Evolutionary conservation across 306 rosid species (phyloP), one percentile per base, ranked within the genome.

Genomic region (Dalbergia oliveri): DNA sequence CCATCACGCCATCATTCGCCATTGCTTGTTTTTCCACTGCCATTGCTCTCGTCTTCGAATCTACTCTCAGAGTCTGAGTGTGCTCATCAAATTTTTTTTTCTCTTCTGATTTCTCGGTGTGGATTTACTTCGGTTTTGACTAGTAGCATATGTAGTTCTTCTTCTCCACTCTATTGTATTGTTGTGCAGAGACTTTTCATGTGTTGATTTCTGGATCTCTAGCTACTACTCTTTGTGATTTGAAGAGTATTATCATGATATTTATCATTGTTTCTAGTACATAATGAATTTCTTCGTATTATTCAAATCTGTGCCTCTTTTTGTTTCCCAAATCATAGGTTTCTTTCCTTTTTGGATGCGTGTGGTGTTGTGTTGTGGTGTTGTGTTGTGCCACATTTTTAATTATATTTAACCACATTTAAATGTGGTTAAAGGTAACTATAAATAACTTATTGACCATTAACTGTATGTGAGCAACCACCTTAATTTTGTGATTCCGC

Each of bases 11-110:
- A 0, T 92, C 94, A 2, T 43, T 90, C n/a, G n/a, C n/a, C 59
- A 82, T 41, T 0, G 91, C 84, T 19, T 54, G 72, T n/a, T 76
- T n/a, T 82, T 26, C 93, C 16, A 88, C 89, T 4, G 69, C 74
- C 14, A 75, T 69, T 0, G 90, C 93, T 87, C 88, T 92, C 26
- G 69, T 78, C 56, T 84, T 92, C n/a, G n/a, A 97, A 65, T 89
- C 93, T 86, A 86, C 93, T 31, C 81, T 83, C 79, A 58, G 88
- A 86, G 86, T 58, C 70, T 92, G 87, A 94, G 76, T 21, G 11
- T 45, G 76, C 19, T 41, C 31, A 13, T 54, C 56, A 59, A 61
- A 79, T 84, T 1, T 62, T n/a, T 39, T 58, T 57, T 41, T 7
- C 31, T 18, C 60, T 11, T 57, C 54, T 7, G 15, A 13, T 51